Evolutionary conservation across 2,329 filamentous ascomycete genomes (phyloP).

Genomic region (Fusarium nygamai): DNA sequence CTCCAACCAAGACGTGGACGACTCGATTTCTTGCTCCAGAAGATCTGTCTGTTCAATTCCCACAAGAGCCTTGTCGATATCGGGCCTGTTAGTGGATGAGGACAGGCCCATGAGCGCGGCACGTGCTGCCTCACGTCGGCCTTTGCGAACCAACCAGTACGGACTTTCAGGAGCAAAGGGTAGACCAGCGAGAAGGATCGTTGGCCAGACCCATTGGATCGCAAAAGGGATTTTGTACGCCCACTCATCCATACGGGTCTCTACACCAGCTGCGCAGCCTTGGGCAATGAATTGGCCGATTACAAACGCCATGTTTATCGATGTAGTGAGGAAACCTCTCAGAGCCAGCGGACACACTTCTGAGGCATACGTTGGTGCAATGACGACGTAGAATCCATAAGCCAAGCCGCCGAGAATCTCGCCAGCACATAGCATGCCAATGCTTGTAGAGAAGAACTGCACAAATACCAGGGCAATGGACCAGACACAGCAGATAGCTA

Average conservation of each 20-base stretch:
- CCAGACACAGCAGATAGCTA: neutral
- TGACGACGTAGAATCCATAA: neutral
- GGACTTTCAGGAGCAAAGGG: constrained; percentile 48
- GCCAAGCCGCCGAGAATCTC: neutral
- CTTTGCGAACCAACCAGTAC: constrained; percentile 46
- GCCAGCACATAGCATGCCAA: neutral
- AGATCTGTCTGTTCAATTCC: constrained; percentile 75
- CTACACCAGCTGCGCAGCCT: constrained; percentile 46
- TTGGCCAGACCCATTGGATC: constrained; percentile 50
- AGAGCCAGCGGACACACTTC: constrained; percentile 55
- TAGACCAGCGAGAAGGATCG: constrained; percentile 42
- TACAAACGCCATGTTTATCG: constrained; percentile 55
- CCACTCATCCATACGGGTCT: constrained; percentile 36
- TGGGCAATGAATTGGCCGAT: constrained; percentile 49
- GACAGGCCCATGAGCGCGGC: constrained; percentile 40
- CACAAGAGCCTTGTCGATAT: constrained; percentile 48
- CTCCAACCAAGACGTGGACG: constrained; percentile 54
- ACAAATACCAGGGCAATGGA: neutral
- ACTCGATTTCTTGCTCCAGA: constrained; percentile 52
- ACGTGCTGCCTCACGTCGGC: constrained; percentile 42
- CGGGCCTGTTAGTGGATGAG: constrained; percentile 55
- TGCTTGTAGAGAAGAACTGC: neutral
- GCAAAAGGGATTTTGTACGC: constrained; percentile 51
- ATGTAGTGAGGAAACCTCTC: constrained; percentile 53
- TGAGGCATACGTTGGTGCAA: constrained; percentile 53